A percentile compares a stretch with the other conserved stretches of the same genome.
phyloP scores from a whole-genome alignment of 352 stramenopile species.

The Plasmopara muralis region DNA sequence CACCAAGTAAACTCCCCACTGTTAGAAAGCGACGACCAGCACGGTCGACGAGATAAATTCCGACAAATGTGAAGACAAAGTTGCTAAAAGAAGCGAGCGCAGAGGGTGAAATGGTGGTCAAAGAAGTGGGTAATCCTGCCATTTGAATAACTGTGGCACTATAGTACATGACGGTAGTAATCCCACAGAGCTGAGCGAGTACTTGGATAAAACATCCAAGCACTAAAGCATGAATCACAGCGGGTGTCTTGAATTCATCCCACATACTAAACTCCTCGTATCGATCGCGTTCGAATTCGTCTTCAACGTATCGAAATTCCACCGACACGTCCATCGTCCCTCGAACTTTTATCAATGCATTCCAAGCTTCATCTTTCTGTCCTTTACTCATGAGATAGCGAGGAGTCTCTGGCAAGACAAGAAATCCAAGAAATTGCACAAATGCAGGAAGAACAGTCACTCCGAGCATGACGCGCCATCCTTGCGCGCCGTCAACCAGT shows the following conservation, averaged over 20 bases:
- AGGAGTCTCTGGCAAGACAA: constrained; percentile 60
- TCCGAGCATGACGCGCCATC: constrained; percentile 81
- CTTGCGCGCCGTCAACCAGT: constrained; percentile 38
- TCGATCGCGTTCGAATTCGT: constrained; percentile 35
- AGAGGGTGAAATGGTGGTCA: constrained; percentile 69
- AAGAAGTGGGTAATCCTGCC: constrained; percentile 56
- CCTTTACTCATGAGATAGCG: constrained; percentile 57
- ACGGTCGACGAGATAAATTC: constrained; percentile 18
- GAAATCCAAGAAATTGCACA: constrained; percentile 66
- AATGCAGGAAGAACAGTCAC: constrained; percentile 53
- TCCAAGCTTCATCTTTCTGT: constrained; percentile 39
- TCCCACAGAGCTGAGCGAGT: constrained; percentile 65
- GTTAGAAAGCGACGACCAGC: constrained; percentile 13
- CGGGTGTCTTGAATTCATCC: constrained; percentile 27
- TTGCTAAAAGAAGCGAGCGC: constrained; percentile 43
- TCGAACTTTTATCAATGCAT: constrained; percentile 53
- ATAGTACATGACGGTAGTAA: constrained; percentile 86
- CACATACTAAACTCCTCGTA: constrained; percentile 23
- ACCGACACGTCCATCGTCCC: constrained; percentile 45
- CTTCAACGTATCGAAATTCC: constrained; percentile 61
- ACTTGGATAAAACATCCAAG: constrained; percentile 41
- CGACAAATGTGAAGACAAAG: constrained; percentile 22
- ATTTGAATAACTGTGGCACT: constrained; percentile 71
- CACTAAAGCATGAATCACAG: constrained; percentile 27
- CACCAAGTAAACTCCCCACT: constrained; percentile 10